Percentiles rank a stretch among this genome's conserved stretches.
phyloP scores from a whole-genome alignment of 2,329 filamentous ascomycete species.

The Fusarium fracticaudum region DNA sequence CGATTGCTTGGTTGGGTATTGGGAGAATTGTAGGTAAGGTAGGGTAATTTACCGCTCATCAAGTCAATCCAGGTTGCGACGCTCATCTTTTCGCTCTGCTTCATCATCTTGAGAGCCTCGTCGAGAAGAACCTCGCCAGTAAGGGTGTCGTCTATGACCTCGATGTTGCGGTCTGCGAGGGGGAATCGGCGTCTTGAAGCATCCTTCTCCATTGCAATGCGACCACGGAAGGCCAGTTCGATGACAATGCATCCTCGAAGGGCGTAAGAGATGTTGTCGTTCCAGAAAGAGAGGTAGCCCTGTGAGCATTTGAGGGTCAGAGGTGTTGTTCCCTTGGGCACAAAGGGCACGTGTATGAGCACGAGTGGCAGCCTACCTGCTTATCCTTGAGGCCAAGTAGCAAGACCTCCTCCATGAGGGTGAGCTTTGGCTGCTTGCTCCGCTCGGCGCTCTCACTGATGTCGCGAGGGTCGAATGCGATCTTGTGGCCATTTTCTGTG shows the following conservation, averaged over 20 bases:
- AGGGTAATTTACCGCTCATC: conserved; percentile 80
- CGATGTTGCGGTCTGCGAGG: conserved; percentile 90
- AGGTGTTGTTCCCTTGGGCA: background rate
- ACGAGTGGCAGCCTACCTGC: conserved; percentile 70
- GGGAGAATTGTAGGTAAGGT: conserved; percentile 13
- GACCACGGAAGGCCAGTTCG: conserved; percentile 93
- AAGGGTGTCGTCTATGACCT: conserved; percentile 95
- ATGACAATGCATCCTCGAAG: conserved; percentile 97
- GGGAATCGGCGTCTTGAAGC: conserved; percentile 91
- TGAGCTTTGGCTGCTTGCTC: conserved; percentile 97
- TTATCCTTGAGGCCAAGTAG: conserved; percentile 97
- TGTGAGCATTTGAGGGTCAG: conserved; percentile 50
- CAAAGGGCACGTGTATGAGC: conserved; percentile 22
- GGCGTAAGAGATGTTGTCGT: conserved; percentile 99
- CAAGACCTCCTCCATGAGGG: conserved; percentile 97
- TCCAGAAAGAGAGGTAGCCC: conserved; percentile 99
- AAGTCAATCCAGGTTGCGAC: conserved; percentile 99
- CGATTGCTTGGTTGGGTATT: background rate
- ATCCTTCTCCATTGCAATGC: conserved; percentile 99
- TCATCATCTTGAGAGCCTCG: conserved; percentile 99
- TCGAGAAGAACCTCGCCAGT: conserved; percentile 97
- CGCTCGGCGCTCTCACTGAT: conserved; percentile 96
- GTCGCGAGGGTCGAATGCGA: conserved; percentile 95
- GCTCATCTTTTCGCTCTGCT: conserved; percentile 99
- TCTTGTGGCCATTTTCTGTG: conserved; percentile 97